phyloP scores from a whole-genome alignment of 805 yeast genomes.

The Priceomyces melissophilus region DNA sequence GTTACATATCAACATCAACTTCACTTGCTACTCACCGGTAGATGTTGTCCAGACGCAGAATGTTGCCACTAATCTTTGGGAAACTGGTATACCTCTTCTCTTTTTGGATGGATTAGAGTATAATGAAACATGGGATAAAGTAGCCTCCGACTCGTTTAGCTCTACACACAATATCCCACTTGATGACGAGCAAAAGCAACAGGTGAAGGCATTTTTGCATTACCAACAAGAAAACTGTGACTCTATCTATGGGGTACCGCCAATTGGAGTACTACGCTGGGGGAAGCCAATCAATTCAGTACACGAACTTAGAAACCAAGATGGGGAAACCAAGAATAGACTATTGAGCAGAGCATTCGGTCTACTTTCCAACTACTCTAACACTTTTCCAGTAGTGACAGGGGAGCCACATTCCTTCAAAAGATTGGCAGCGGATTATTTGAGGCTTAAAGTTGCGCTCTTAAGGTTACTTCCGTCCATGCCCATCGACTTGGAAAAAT shows the following conservation, averaged over 20 bases:
- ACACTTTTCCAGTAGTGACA: no score
- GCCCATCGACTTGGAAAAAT: no score
- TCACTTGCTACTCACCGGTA: background rate
- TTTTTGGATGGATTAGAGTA: conserved; percentile 63
- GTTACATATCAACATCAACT: conserved; percentile 18
- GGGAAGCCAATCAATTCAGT: no score
- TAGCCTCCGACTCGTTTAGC: conserved; percentile 14
- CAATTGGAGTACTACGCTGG: conserved; percentile 14
- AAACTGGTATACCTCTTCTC: conserved; percentile 15
- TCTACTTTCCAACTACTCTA: no score
- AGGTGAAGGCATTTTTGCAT: conserved; percentile 11
- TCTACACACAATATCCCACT: conserved; percentile 18
- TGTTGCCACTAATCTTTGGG: conserved; percentile 9
- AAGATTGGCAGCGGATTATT: no score
- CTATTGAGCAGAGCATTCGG: no score
- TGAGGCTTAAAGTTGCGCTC: no score
- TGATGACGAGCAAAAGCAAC: conserved; percentile 21
- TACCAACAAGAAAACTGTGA: conserved; percentile 26
- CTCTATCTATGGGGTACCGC: conserved; percentile 21
- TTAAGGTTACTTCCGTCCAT: no score
- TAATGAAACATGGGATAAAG: conserved; percentile 52
- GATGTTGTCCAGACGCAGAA: conserved; percentile 4
- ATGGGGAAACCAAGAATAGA: no score
- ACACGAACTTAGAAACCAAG: no score
- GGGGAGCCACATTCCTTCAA: no score